Evolutionary conservation across 345 rosid species (phyloP).

Genomic region (Citrus medica): DNA sequence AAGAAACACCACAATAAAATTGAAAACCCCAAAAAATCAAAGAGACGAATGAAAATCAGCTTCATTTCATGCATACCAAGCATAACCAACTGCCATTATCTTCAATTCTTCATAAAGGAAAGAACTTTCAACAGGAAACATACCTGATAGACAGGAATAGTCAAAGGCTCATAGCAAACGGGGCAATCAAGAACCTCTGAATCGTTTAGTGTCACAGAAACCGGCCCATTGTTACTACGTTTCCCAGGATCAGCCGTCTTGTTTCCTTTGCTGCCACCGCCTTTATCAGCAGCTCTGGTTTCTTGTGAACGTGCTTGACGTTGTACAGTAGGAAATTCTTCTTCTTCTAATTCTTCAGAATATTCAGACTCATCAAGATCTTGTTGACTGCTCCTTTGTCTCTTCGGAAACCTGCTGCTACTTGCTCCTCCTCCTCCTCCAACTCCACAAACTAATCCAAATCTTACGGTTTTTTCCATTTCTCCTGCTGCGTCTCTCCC

Average conservation of each 20-base stretch:
- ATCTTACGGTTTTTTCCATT: too few relatives aligned
- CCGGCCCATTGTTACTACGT: background rate
- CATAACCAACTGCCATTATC: too few relatives aligned
- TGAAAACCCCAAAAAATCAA: too few relatives aligned
- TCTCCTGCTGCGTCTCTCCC: too few relatives aligned
- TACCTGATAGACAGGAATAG: constrained; percentile 50
- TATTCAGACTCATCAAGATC: background rate
- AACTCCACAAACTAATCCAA: too few relatives aligned
- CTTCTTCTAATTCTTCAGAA: background rate
- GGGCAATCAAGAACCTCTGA: constrained; percentile 49
- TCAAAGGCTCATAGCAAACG: constrained; percentile 42
- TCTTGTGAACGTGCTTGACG: too few relatives aligned
- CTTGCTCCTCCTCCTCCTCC: too few relatives aligned
- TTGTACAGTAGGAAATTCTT: background rate
- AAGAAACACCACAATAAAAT: too few relatives aligned
- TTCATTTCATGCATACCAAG: too few relatives aligned
- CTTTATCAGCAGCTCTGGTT: background rate
- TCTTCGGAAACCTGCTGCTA: constrained; percentile 7
- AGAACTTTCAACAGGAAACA: background rate
- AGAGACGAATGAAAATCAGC: too few relatives aligned
- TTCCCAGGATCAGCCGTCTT: too few relatives aligned
- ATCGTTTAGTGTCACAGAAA: constrained; percentile 34
- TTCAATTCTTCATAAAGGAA: background rate
- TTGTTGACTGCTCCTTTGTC: background rate
- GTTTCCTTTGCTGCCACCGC: background rate